Conservation (phyloP, 78 protist species). For the Dictyostelium discoideum region dicty_2.7 NC_007088.5:5070501-5071000, state of each 20-base stretch:
- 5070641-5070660: neutral
- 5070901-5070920: neutral
- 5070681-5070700: too few species aligned
- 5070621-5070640: neutral
- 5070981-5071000: slow-evolving; percentile 54
- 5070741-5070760: neutral
- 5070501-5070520: neutral
- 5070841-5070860: neutral
- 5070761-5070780: too few species aligned
- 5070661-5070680: neutral
- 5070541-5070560: too few species aligned
- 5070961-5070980: neutral
- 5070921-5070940: neutral
- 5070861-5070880: neutral
- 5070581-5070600: slow-evolving; percentile 25
- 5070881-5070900: neutral
- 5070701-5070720: too few species aligned
- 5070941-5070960: too few species aligned
- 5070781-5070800: neutral
- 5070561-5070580: slow-evolving; percentile 64
- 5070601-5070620: slow-evolving; percentile 7
- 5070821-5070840: neutral
- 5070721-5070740: neutral
- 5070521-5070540: neutral
- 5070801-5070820: neutral